Evolutionary conservation across 768 basidiomycete species (phyloP).

Genomic region (Pulveroboletus sp.): DNA sequence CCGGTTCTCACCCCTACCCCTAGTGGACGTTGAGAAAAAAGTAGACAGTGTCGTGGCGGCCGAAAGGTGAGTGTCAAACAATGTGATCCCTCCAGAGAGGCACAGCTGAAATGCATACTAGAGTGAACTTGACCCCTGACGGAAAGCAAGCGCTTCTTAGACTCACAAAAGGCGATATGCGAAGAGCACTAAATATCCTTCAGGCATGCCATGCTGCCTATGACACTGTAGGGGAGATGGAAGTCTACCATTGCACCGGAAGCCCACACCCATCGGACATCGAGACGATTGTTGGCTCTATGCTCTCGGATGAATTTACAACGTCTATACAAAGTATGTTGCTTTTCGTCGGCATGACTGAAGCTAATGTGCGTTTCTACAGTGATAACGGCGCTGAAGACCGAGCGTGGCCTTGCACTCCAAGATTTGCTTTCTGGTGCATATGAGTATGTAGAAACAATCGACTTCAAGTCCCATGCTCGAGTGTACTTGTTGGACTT

Average conservation of each 20-base stretch:
- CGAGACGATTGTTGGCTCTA: constrained; percentile 86
- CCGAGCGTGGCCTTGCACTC: constrained; percentile 87
- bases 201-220: constrained; percentile 99
- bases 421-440: constrained; percentile 92
- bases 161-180: constrained; percentile 97
- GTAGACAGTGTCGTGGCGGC: constrained; percentile 72
- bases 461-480: constrained; percentile 84
- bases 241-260: constrained; percentile 95
- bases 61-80: constrained; percentile 58
- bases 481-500: constrained; percentile 89
- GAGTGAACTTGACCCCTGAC: constrained; percentile 81
- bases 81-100: not conserved
- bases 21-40: constrained; percentile 78
- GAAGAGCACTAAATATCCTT: constrained; percentile 89
- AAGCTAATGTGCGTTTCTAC: not conserved
- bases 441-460: constrained; percentile 82
- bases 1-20: constrained; percentile 90
- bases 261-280: constrained; percentile 95
- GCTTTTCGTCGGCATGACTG: not conserved
- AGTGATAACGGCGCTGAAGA: constrained; percentile 88
- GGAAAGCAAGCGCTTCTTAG: constrained; percentile 88
- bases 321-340: constrained; percentile 76
- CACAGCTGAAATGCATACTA: constrained; percentile 30
- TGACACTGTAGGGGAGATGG: constrained; percentile 78
- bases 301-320: constrained; percentile 95